These are phyloP conservation scores for Phallus indusiatus DNA, from an alignment of 768 basidiomycete genomes.

Conservation along the genomic window DNA sequence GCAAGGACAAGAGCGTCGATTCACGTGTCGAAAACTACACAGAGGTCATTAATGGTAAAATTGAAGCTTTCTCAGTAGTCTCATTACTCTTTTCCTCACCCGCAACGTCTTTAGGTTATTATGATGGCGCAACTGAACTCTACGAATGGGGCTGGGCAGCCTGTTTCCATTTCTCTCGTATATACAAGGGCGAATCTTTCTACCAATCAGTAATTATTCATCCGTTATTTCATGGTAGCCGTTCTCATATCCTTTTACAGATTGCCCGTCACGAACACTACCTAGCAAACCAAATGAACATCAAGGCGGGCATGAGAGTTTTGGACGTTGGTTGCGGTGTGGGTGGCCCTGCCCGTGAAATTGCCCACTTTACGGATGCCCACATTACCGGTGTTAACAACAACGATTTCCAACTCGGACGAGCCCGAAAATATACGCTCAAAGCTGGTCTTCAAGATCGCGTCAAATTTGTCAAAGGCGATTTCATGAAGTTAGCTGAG, in stretches of 20 bases:
- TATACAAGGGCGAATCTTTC: conserved; percentile 76
- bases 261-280: conserved; percentile 97
- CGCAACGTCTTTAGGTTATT: conserved; percentile 55
- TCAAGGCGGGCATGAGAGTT: conserved; percentile 88
- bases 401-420: conserved; percentile 88
- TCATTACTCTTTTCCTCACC: background rate
- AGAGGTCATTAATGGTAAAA: conserved; percentile 86
- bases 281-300: conserved; percentile 75
- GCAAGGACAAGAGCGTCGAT: conserved; percentile 54
- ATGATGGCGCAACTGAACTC: conserved; percentile 90
- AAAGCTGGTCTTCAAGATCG: conserved; percentile 65
- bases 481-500: conserved; percentile 92
- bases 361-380: conserved; percentile 83
- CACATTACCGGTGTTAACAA: conserved; percentile 86
- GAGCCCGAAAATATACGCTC: conserved; percentile 78
- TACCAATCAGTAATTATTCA: conserved; percentile 15
- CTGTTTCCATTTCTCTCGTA: conserved; percentile 95
- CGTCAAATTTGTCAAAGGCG: conserved; percentile 80
- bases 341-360: conserved; percentile 94
- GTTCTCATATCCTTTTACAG: conserved; percentile 39
- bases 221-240: background rate
- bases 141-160: conserved; percentile 92
- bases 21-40: conserved; percentile 76
- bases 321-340: conserved; percentile 98
- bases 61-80: background rate